Evolutionary conservation across 495 filamentous ascomycete species (phyloP), one percentile per base, ranked within the genome.

Genomic region (Penicillium steckii): DNA sequence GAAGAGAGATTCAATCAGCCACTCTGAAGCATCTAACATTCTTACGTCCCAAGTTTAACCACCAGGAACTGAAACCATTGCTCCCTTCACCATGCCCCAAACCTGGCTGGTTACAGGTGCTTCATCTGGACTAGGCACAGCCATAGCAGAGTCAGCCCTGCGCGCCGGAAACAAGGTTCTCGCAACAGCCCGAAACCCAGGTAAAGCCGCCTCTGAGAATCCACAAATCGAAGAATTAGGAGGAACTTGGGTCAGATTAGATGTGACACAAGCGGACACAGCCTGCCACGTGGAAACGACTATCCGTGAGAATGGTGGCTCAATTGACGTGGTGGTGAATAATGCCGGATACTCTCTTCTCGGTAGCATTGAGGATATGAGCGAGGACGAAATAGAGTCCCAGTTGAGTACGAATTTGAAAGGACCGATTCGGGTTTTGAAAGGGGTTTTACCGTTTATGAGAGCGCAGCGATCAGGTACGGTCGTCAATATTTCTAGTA

Each of bases 91-190:
- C 25, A 66, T 56, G 51, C 26, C 46, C 8, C 22, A 55, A 37
- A 58, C 56, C n/a, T 85, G 76, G 74, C 68, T 85, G 55, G 79
- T 85, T 56, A 80, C 75, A 1, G 81, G 77, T 41, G 68, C 72
- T 40, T 81, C 79, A 15, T 73, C 68, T 10, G 81, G 81, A 49
- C 77, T 85, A 50, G 81, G 82, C 35, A 48, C 62, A 12, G 61
- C 70, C 18, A 74, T 83, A 23, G 72, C 74, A 24, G 47, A 68
- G 18, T 58, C 68, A 8, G 79, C 75, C 23, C 74, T 84, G 7
- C 41, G 52, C 8, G 67, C 72, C 13, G 77, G 79, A 15, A 70
- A 82, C 62, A 68, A 69, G 15, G 82, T 85, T n/a, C 72, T 84
- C 33, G 81, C 73, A 5, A 76, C 80, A n/a, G 76, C 75, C 4